Base-by-base conservation (phyloP, 768 basidiomycete species). In the Tremella fuciformis region DNA sequence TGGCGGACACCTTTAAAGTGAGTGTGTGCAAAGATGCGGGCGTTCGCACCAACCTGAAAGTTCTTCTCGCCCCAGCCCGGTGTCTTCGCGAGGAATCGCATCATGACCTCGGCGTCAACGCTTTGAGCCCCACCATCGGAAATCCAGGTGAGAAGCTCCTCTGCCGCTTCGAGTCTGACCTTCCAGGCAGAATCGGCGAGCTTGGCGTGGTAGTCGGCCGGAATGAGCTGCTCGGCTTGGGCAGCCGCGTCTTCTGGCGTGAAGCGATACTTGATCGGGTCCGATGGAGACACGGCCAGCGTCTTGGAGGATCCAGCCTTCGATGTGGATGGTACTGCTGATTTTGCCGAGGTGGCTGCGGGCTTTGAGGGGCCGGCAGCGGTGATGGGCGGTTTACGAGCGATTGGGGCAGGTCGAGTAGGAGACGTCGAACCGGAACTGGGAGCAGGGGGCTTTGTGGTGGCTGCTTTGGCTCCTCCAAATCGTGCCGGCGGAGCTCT, bases 51-150 rank as follows among this genome's bases (percentile, higher is more conserved):
- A 59, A 88, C 93, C 80, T 99, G 94, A 66, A 99, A 99, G 70
- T 98, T 99, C 81, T 96, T 98, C 79, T 99, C 96, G n/a, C 82
- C 83, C 92, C 91, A 97, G 1, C 93, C 91, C 63, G 80, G 81
- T 41, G 89, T 91, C 81, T 94, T 98, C 2, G 84, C 86, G 59
- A 98, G 78, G 64, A 88, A 86, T 22, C 94, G 83, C 18, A 97
- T 84, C 38, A 99, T 69, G 3, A 99, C 84, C 76, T 99, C 96
- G 13, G 87, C 85, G 64, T 99, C 94, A 1, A 89, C 78, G 0
- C 81, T 62, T 34, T 83, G 81, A 13, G 85, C 82, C 25, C 82
- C 81, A 0, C 81, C 82, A 58, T 91, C 86, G 8, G 55, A 62
- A 3, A 91, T 78, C 94, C 96, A 98, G 3, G 80, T 77, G 1